These are phyloP conservation scores for Panellus pusillus DNA, from an alignment of 768 basidiomycete species.

Conservation along the genomic window DNA sequence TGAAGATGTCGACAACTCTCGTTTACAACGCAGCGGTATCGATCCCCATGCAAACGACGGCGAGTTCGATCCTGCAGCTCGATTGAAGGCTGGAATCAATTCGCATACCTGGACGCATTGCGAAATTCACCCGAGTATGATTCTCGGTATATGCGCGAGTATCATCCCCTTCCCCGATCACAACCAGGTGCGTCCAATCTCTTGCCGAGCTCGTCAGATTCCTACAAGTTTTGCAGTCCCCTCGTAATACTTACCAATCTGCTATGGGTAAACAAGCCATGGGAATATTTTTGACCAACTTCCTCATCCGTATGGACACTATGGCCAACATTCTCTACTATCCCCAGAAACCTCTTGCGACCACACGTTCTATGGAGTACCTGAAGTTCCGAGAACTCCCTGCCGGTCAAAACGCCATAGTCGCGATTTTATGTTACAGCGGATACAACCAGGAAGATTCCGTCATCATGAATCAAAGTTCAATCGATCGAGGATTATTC, in stretches of 20 bases:
- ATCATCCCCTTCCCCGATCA: conserved; percentile 99
- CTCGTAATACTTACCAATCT: conserved; percentile 99
- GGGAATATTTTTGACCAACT: conserved; percentile 98
- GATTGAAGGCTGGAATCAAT: conserved; percentile 81
- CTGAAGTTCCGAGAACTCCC: conserved; percentile 98
- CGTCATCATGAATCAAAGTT: conserved; percentile 99
- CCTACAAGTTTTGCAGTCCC: conserved; percentile 59
- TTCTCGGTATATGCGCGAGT: conserved; percentile 95
- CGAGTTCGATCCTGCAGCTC: conserved; percentile 83
- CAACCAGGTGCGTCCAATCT: conserved; percentile 72
- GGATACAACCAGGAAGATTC: conserved; percentile 99
- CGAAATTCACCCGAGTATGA: conserved; percentile 99
- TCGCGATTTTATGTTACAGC: conserved; percentile 97
- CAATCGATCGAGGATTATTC: conserved; percentile 97
- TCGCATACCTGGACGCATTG: conserved; percentile 98
- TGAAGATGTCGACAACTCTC: conserved; percentile 88
- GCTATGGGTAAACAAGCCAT: conserved; percentile 99
- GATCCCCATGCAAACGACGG: conserved; percentile 60
- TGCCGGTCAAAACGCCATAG: conserved; percentile 98
- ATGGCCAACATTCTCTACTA: conserved; percentile 99
- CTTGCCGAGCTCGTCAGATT: not conserved
- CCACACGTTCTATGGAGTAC: conserved; percentile 99
- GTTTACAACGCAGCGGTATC: conserved; percentile 60
- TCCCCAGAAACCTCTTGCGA: conserved; percentile 97
- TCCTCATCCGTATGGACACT: conserved; percentile 98